phyloP scores from a whole-genome alignment of 2,329 filamentous ascomycete genomes.

The Talaromyces sp. region DNA sequence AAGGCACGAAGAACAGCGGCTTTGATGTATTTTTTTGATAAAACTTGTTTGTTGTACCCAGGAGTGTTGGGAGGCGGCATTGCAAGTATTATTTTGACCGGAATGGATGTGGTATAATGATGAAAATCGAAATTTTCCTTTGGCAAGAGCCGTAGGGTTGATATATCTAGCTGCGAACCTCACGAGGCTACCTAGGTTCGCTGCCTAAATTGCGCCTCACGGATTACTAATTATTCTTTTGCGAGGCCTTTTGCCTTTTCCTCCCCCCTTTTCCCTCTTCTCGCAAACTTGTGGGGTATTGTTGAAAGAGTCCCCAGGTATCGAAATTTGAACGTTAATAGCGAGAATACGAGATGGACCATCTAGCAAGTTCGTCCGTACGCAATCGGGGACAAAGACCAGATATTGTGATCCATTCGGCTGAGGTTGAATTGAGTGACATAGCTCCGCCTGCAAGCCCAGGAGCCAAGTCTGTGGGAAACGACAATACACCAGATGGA shows the following conservation, averaged over 20 bases:
- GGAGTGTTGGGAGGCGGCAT: not conserved
- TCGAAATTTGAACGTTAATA: not conserved
- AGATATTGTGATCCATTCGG: not conserved
- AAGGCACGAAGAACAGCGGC: not conserved
- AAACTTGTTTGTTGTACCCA: not conserved
- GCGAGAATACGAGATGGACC: not conserved
- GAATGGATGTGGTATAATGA: not conserved
- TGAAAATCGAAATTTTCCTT: not conserved
- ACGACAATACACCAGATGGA: not conserved
- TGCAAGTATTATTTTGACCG: not conserved
- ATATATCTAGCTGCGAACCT: no score
- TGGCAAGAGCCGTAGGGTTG: not conserved
- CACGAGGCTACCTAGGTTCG: no score
- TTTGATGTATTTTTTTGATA: not conserved
- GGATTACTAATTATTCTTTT: not conserved
- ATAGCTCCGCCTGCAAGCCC: not conserved
- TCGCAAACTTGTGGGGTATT: not conserved
- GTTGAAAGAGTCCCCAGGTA: not conserved
- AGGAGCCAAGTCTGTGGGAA: not conserved
- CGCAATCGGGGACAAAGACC: not conserved
- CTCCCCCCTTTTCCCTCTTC: not conserved
- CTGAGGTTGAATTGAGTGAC: not conserved
- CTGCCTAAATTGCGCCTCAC: not conserved
- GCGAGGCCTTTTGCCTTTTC: not conserved
- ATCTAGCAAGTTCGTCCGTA: not conserved